A percentile compares a stretch with the other conserved stretches of the same genome.
phyloP scores from a whole-genome alignment of 1,139 yeast genomes.

The Hemisphaericaspora subhashii region DNA sequence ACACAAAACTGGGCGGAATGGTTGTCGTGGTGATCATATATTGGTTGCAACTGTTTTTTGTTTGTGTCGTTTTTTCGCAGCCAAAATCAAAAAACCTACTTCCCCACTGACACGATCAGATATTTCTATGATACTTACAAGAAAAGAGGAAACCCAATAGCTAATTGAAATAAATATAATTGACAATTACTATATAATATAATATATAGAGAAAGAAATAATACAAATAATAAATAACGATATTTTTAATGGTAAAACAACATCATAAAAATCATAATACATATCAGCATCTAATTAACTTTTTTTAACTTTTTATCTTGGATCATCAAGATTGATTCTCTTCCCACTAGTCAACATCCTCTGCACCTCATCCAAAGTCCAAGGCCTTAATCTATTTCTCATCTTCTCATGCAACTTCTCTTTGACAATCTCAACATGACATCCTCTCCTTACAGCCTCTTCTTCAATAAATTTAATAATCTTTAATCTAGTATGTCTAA shows the following conservation, averaged over 20 bases:
- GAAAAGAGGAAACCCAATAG: no score
- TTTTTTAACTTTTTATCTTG: constrained; percentile 5
- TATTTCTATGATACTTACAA: no score
- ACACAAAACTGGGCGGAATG: no score
- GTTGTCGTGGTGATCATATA: no score
- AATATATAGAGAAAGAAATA: not conserved
- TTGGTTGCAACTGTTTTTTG: not conserved
- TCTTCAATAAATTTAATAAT: constrained; percentile 36
- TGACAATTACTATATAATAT: not conserved
- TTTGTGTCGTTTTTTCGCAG: not conserved
- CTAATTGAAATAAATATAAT: not conserved
- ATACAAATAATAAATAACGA: not conserved
- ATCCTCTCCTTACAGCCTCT: constrained; percentile 27
- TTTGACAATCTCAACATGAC: constrained; percentile 27
- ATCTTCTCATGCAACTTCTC: constrained; percentile 33
- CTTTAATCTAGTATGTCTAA: constrained; percentile 35
- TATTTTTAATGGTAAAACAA: no score
- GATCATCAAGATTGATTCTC: constrained; percentile 29
- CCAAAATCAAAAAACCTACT: no score
- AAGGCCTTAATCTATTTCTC: constrained; percentile 34
- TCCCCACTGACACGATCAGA: not conserved
- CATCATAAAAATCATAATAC: no score
- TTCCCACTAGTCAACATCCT: constrained; percentile 37
- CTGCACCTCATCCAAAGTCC: constrained; percentile 43
- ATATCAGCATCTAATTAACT: no score